Evolutionary conservation across 2,329 filamentous ascomycete genomes (phyloP).

Genomic region (Phoma herbarum): DNA sequence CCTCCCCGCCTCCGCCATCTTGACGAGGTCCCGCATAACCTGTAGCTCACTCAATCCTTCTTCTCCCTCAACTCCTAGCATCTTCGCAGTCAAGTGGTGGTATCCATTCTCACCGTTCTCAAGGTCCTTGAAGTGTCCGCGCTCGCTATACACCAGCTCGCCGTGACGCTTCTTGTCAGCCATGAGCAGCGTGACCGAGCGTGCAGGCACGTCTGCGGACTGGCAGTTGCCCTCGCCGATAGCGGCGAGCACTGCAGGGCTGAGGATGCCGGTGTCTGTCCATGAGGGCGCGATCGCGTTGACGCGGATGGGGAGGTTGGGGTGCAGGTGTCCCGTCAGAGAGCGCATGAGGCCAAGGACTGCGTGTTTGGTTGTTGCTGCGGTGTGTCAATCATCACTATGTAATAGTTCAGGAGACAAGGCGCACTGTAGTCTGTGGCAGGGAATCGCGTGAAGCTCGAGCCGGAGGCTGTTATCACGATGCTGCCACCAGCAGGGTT

Average conservation of each 20-base stretch:
- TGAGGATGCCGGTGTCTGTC: conserved; percentile 42
- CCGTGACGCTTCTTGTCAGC: conserved; percentile 38
- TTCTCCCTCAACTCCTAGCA: conserved; percentile 24
- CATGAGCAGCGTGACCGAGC: conserved; percentile 39
- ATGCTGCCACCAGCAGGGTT: conserved; percentile 41
- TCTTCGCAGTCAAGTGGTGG: conserved; percentile 27
- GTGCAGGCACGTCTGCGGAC: conserved; percentile 37
- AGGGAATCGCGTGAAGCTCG: conserved; percentile 39
- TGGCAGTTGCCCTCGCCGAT: conserved; percentile 34
- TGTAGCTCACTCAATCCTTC: conserved; percentile 17
- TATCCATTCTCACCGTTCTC: conserved; percentile 40
- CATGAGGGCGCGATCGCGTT: conserved; percentile 46
- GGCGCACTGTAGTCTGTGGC: conserved; percentile 44
- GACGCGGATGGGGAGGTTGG: conserved; percentile 42
- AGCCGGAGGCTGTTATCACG: conserved; percentile 43
- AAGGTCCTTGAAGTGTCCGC: conserved; percentile 37
- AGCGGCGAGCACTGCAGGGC: conserved; percentile 18
- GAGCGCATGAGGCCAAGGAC: conserved; percentile 44
- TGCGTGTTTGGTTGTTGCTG: conserved; percentile 44
- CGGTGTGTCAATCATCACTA: conserved; percentile 21
- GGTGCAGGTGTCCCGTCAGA: conserved; percentile 32
- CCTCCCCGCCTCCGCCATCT: conserved; percentile 8
- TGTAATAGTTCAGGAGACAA: no score
- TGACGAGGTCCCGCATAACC: conserved; percentile 12
- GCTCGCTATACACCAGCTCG: conserved; percentile 38